Evolutionary conservation across 306 rosid species (phyloP), one percentile per base, ranked within the genome.

Genomic region (Prosopis cineraria): DNA sequence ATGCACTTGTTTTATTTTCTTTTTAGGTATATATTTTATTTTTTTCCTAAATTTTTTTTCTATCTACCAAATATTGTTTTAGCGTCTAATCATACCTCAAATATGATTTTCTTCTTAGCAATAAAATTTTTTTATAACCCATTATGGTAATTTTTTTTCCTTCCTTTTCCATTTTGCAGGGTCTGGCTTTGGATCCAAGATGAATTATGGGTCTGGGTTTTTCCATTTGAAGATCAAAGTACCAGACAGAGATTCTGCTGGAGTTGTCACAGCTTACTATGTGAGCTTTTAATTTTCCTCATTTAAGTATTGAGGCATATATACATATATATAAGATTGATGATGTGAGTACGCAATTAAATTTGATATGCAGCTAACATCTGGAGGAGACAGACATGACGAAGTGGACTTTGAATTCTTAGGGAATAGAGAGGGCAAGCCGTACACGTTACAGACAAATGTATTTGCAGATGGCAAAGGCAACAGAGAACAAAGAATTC

Each of bases 371-470:
- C 76, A 88, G 95, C 41, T 90, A 29, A 85, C 44, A n/a, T 87
- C 96, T 33, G 34, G 82, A 17, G 86, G 86, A 3, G 11, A 41
- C 1, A 12, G 9, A 5, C 92, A 76, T 7, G 92, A 91, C 14
- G 97, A 91, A 85, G 30, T 91, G 31, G 93, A 89, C 79, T 89
- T 87, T 27, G 97, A 91, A 82, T 88, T 89, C 73, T 67, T 91
- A 83, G 97, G 97, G 1, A 86, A 85, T 5, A 69, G 44, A 37
- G 74, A 79, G 72, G 90, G 92, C 25, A 83, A 78, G 50, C 88
- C 84, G 39, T 71, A 70, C 48, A 74, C 64, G 37, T 62, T 91
- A 41, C 97, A 89, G 36, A 91, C 97, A 7, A 91, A 91, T 79
- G 84, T 91, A 10, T 89, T 50, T 58, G 87, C 75, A 69, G 50